Evolutionary conservation across 1,139 yeast species (phyloP), one percentile per base, ranked within the genome.

Genomic region (Cylindricascospora bacillispora): DNA sequence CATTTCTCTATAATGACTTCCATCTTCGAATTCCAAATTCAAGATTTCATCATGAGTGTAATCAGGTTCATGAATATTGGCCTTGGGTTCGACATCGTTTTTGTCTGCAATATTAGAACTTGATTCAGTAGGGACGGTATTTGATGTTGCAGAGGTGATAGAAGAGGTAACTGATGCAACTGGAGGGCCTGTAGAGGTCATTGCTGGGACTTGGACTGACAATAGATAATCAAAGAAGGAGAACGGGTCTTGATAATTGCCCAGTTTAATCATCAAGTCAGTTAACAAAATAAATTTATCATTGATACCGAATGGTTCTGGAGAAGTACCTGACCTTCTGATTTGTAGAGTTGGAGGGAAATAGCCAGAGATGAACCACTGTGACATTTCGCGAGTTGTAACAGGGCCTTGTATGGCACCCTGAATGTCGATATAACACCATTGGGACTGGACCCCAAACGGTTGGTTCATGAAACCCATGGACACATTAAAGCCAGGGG

Each of bases 371-470:
- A 37, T 36, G 22, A 42, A 44, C 59, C 59, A 54, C 12, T 35
- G 38, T 13, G 48, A 40, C 59, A 54, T 54, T 13, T 41, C 34
- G 9, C 30, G 27, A 3, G 57, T 40, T 10, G 39, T 37, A 31
- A 52, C 52, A 2, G 59, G 59, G 4, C 59, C 59, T 35, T 52
- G 57, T 7, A 49, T 29, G n/a, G 40, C 39, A 13, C 47, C 48
- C 22, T 41, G 38, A 7, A 44, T 36, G 35, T 54, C 59, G 9
- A 50, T 27, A 32, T 54, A 54, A 24, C 45, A 45, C 59, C 59
- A 54, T 17, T 45, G 51, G 3, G 57, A 50, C 15, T 36, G n/a
- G n/a, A n/a, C n/a, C n/a, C n/a, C n/a, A n/a, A n/a, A 10, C 6
- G 12, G 5, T 10, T 18, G 10, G 7, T 18, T 18, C 10, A 10